Evolutionary conservation across 768 basidiomycete genomes (phyloP).

Genomic region (Lactarius trivialis): DNA sequence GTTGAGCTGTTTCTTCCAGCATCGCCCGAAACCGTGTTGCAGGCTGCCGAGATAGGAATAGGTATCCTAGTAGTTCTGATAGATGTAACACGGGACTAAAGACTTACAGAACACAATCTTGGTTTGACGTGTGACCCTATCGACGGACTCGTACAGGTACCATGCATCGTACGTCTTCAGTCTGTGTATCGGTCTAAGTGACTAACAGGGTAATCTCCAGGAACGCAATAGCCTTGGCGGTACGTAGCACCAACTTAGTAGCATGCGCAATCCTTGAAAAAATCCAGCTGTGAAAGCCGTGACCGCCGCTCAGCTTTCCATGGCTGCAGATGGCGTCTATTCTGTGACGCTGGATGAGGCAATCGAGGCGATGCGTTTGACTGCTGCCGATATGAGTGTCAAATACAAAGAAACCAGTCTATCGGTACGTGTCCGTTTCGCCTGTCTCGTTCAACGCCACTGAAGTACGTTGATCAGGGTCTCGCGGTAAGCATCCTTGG

Average conservation of each 20-base stretch:
- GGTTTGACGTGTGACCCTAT: constrained; percentile 94
- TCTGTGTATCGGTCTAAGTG: constrained; percentile 5
- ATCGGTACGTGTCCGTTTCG: constrained; percentile 46
- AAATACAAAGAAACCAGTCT: constrained; percentile 96
- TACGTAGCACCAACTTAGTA: constrained; percentile 27
- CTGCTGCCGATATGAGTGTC: constrained; percentile 89
- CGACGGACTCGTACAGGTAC: constrained; percentile 89
- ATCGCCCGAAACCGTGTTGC: constrained; percentile 74
- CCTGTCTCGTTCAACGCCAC: neutral
- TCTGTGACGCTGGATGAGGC: constrained; percentile 89
- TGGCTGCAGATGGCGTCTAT: constrained; percentile 85
- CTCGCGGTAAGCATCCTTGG: constrained; percentile 43
- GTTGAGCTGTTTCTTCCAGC: constrained; percentile 35
- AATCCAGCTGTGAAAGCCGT: constrained; percentile 79
- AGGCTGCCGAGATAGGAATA: constrained; percentile 91
- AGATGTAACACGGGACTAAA: neutral
- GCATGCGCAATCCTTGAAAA: neutral
- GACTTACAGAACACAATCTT: constrained; percentile 63
- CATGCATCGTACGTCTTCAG: constrained; percentile 72
- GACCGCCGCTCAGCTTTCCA: constrained; percentile 89
- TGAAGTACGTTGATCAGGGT: constrained; percentile 34
- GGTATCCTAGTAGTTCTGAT: constrained; percentile 36
- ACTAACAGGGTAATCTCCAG: constrained; percentile 30
- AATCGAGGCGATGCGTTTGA: constrained; percentile 90
- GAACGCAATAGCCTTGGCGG: constrained; percentile 85